Percentiles rank a stretch among this genome's conserved stretches.
Evolutionary conservation across 2,329 filamentous ascomycete species (phyloP).

Genomic region (Trichoderma brevicompactum): DNA sequence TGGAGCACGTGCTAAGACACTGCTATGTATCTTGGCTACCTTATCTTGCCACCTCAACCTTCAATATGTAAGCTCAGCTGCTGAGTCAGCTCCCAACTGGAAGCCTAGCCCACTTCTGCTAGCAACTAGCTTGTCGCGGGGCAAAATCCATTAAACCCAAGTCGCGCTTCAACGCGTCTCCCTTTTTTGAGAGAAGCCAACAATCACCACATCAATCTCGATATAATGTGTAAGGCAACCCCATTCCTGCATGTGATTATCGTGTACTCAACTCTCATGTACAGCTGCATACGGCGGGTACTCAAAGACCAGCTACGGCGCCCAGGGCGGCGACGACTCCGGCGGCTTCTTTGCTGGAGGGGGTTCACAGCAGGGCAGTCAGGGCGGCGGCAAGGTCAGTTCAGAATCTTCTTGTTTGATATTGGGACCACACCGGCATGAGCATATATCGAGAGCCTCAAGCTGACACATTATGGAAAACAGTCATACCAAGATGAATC

Average conservation of each 20-base stretch:
- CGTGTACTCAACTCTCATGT: constrained; percentile 7
- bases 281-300: constrained; percentile 57
- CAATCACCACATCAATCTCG: constrained; percentile 29
- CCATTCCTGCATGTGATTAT: background rate
- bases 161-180: constrained; percentile 43
- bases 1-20: too few relatives aligned
- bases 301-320: constrained; percentile 54
- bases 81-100: constrained; percentile 14
- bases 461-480: constrained; percentile 6
- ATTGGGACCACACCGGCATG: background rate
- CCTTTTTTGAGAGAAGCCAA: constrained; percentile 23
- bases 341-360: constrained; percentile 63
- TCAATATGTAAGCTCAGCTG: background rate
- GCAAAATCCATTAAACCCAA: constrained; percentile 40
- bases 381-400: constrained; percentile 51
- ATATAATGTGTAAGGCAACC: constrained; percentile 43
- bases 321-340: constrained; percentile 61
- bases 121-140: constrained; percentile 32
- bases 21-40: too few relatives aligned
- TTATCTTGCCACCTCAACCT: too few relatives aligned
- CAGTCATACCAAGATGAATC: constrained; percentile 77
- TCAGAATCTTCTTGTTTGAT: background rate
- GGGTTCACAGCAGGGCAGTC: constrained; percentile 64
- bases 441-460: background rate
- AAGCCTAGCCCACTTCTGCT: background rate